Percentiles rank a stretch among this genome's conserved stretches.
Evolutionary conservation across 2,329 filamentous ascomycete species (phyloP).

Genomic region (Aureobasidium subglaciale): DNA sequence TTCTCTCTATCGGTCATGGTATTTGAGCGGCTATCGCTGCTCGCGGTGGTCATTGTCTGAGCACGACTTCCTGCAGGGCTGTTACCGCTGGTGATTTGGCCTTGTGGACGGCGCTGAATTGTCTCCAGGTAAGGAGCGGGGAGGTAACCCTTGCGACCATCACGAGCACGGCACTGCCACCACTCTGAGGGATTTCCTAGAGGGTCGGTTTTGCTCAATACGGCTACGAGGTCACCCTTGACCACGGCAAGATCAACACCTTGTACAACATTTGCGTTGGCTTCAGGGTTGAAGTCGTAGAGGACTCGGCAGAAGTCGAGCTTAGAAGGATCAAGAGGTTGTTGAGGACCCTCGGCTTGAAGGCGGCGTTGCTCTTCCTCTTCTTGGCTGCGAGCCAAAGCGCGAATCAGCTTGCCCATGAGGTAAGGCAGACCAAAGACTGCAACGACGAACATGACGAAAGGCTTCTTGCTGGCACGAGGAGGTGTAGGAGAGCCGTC

Average conservation of each 20-base stretch:
- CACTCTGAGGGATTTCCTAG: slow-evolving; percentile 88
- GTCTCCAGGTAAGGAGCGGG: slow-evolving; percentile 83
- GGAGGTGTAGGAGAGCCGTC: slow-evolving; percentile 61
- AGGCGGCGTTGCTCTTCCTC: slow-evolving; percentile 64
- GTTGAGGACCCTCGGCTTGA: slow-evolving; percentile 37
- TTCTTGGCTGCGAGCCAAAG: slow-evolving; percentile 76
- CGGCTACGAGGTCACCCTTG: slow-evolving; percentile 92
- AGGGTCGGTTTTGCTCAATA: slow-evolving; percentile 86
- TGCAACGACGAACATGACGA: slow-evolving; percentile 89
- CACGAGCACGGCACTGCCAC: slow-evolving; percentile 90
- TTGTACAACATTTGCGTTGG: slow-evolving; percentile 42
- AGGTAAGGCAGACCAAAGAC: slow-evolving; percentile 94
- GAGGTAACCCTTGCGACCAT: slow-evolving; percentile 85
- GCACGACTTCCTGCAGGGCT: slow-evolving; percentile 43
- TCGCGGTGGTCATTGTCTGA: slow-evolving; percentile 48
- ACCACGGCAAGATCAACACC: slow-evolving; percentile 85
- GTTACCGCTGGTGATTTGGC: slow-evolving; percentile 37
- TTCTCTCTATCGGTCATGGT: slow-evolving; percentile 41
- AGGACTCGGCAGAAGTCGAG: slow-evolving; percentile 93
- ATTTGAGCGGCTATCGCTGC: slow-evolving; percentile 32
- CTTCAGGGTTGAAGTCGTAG: slow-evolving; percentile 86
- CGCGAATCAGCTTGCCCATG: slow-evolving; percentile 90
- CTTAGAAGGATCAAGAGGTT: slow-evolving; percentile 73
- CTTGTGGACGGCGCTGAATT: slow-evolving; percentile 51
- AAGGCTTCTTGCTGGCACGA: slow-evolving; percentile 84